Evolutionary conservation across 495 filamentous ascomycete species (phyloP).

Genomic region (Talaromyces liani): DNA sequence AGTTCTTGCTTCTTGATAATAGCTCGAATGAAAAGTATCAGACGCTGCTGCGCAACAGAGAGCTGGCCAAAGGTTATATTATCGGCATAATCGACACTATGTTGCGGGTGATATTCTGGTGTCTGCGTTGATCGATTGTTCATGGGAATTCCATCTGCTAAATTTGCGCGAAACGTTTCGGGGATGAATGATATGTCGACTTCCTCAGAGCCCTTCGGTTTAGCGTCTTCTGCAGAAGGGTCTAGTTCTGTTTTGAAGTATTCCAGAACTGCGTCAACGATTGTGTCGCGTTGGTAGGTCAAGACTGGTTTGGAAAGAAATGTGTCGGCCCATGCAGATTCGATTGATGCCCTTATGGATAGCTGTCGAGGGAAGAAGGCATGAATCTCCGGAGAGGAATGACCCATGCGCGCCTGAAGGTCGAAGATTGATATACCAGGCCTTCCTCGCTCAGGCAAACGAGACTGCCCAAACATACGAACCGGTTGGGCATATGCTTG

Average conservation of each 20-base stretch:
- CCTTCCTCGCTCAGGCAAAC: slow-evolving; percentile 64
- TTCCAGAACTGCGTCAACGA: slow-evolving; percentile 57
- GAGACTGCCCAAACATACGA: slow-evolving; percentile 71
- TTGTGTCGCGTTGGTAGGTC: slow-evolving; percentile 39
- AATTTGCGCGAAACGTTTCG: neutral
- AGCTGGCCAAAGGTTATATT: slow-evolving; percentile 64
- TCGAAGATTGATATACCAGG: slow-evolving; percentile 85
- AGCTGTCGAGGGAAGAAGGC: slow-evolving; percentile 80
- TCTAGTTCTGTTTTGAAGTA: slow-evolving; percentile 74
- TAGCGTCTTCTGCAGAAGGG: slow-evolving; percentile 26
- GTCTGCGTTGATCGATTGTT: slow-evolving; percentile 8
- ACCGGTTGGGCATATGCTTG: slow-evolving; percentile 88
- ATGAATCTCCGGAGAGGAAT: slow-evolving; percentile 90
- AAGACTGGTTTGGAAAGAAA: slow-evolving; percentile 64
- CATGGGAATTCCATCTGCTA: neutral
- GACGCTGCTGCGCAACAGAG: slow-evolving; percentile 69
- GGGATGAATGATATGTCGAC: slow-evolving; percentile 7
- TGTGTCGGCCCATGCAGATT: slow-evolving; percentile 85
- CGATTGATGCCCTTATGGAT: slow-evolving; percentile 64
- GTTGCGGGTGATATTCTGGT: slow-evolving; percentile 10
- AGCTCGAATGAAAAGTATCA: slow-evolving; percentile 79
- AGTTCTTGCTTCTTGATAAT: slow-evolving; percentile 78
- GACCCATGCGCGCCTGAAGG: slow-evolving; percentile 81
- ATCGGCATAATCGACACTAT: slow-evolving; percentile 59
- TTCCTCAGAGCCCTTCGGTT: neutral